These are phyloP conservation scores for Penicillium cinerascens DNA, from an alignment of 495 filamentous ascomycete genomes.

Conservation along the genomic window DNA sequence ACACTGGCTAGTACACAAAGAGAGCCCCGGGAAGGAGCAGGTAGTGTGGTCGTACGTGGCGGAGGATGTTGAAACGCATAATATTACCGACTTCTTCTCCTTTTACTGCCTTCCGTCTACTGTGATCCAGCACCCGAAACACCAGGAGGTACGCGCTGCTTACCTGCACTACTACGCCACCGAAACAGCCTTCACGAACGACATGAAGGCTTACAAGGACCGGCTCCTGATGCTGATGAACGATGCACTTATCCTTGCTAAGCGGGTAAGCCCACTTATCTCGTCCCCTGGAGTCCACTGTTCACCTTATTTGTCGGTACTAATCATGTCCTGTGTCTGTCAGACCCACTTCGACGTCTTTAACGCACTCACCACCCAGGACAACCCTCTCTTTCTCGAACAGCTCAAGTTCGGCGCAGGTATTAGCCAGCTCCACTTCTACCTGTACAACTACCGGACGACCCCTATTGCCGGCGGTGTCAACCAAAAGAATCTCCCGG, in stretches of 20 bases:
- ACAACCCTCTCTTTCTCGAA: conserved; percentile 92
- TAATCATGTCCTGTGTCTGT: too few species aligned
- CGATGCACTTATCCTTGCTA: conserved; percentile 85
- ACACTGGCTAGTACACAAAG: conserved; percentile 80
- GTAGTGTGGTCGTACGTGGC: conserved; percentile 91
- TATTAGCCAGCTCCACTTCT: conserved; percentile 92
- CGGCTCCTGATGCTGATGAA: conserved; percentile 74
- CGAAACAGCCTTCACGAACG: conserved; percentile 69
- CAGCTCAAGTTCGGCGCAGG: conserved; percentile 91
- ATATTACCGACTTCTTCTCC: conserved; percentile 93
- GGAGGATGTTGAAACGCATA: conserved; percentile 67
- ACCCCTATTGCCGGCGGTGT: conserved; percentile 78
- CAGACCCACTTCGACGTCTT: conserved; percentile 88
- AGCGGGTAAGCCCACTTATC: too few species aligned
- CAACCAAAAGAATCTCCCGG: conserved; percentile 68
- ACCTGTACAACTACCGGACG: conserved; percentile 93
- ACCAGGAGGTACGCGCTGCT: conserved; percentile 74
- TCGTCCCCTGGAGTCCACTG: too few species aligned
- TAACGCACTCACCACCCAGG: conserved; percentile 88
- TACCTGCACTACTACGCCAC: conserved; percentile 97
- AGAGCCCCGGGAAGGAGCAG: conserved; percentile 58
- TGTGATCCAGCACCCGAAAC: conserved; percentile 74
- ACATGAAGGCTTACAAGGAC: conserved; percentile 57
- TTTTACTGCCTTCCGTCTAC: conserved; percentile 95
- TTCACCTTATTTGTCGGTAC: too few species aligned